Percentiles rank a stretch among this genome's conserved stretches.
Evolutionary conservation across 2,329 filamentous ascomycete species (phyloP).

Genomic region (Cladophialophora carrionii): DNA sequence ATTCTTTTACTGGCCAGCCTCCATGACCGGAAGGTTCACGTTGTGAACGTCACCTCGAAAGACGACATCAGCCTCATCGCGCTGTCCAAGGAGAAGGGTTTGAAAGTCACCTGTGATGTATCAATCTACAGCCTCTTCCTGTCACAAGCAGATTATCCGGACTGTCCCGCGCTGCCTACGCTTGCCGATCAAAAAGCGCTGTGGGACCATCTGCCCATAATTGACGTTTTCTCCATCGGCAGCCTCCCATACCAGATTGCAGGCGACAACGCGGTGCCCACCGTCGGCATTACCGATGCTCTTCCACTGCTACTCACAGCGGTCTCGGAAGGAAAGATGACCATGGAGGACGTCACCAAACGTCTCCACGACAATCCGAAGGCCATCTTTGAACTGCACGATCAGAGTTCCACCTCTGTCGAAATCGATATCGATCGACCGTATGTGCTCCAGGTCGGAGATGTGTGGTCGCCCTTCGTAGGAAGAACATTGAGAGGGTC

Average conservation of each 20-base stretch:
- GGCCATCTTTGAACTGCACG: slow-evolving; percentile 79
- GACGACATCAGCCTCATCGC: slow-evolving; percentile 78
- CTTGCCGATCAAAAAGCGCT: slow-evolving; percentile 70
- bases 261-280: slow-evolving; percentile 59
- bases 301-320: slow-evolving; percentile 76
- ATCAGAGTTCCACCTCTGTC: slow-evolving; percentile 72
- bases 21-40: slow-evolving; percentile 76
- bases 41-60: slow-evolving; percentile 78
- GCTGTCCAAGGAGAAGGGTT: slow-evolving; percentile 77
- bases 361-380: slow-evolving; percentile 78
- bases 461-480: slow-evolving; percentile 71
- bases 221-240: slow-evolving; percentile 79
- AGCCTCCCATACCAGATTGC: slow-evolving; percentile 78
- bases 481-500: slow-evolving; percentile 70
- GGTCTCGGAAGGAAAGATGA: slow-evolving; percentile 72
- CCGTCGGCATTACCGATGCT: slow-evolving; percentile 71
- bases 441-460: slow-evolving; percentile 59
- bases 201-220: slow-evolving; percentile 72
- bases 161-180: slow-evolving; percentile 68
- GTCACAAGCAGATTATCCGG: slow-evolving; percentile 69
- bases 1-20: slow-evolving; percentile 76
- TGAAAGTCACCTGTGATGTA: slow-evolving; percentile 80
- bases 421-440: slow-evolving; percentile 77
- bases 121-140: slow-evolving; percentile 79
- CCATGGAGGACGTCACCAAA: slow-evolving; percentile 70